A percentile compares a stretch with the other conserved stretches of the same genome.
Evolutionary conservation across 2,329 filamentous ascomycete species (phyloP).

Genomic region (Hypoxylon rubiginosum): DNA sequence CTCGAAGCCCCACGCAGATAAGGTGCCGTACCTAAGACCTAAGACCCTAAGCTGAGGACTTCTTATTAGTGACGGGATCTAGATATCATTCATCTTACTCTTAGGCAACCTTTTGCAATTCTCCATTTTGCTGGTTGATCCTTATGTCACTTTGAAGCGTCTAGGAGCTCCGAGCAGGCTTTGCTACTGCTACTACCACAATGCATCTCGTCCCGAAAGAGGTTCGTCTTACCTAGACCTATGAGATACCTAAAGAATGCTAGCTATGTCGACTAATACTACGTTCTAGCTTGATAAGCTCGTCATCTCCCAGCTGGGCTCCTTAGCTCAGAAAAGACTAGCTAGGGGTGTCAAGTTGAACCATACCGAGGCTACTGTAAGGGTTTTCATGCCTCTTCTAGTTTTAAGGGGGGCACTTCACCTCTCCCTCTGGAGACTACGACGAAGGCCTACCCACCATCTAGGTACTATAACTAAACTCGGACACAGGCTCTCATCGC

Average conservation of each 20-base stretch:
- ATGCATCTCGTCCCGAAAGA: constrained; percentile 55
- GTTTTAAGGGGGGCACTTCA: not conserved
- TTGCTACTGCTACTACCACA: constrained; percentile 5
- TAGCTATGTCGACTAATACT: constrained; percentile 20
- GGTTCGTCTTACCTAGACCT: constrained; percentile 42
- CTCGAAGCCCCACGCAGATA: constrained; percentile 31
- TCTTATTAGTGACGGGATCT: constrained; percentile 18
- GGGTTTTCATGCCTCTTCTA: constrained; percentile 30
- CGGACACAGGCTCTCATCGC: constrained; percentile 78
- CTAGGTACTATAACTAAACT: constrained; percentile 15
- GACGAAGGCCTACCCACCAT: not conserved
- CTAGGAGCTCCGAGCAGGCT: constrained; percentile 8
- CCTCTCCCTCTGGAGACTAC: not conserved
- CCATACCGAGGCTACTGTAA: constrained; percentile 86
- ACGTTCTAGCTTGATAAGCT: constrained; percentile 88
- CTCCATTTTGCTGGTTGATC: constrained; percentile 1
- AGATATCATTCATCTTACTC: constrained; percentile 1
- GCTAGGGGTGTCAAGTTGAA: constrained; percentile 91
- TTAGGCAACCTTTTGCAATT: constrained; percentile 16
- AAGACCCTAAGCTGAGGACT: constrained; percentile 6
- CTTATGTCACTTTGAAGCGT: constrained; percentile 13
- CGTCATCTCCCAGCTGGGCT: constrained; percentile 87
- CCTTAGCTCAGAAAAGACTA: constrained; percentile 87
- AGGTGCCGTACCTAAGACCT: constrained; percentile 30
- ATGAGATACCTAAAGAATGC: not conserved